Evolutionary conservation across 306 rosid species (phyloP), one percentile per base, ranked within the genome.

Genomic region (Luffa aegyptiaca): DNA sequence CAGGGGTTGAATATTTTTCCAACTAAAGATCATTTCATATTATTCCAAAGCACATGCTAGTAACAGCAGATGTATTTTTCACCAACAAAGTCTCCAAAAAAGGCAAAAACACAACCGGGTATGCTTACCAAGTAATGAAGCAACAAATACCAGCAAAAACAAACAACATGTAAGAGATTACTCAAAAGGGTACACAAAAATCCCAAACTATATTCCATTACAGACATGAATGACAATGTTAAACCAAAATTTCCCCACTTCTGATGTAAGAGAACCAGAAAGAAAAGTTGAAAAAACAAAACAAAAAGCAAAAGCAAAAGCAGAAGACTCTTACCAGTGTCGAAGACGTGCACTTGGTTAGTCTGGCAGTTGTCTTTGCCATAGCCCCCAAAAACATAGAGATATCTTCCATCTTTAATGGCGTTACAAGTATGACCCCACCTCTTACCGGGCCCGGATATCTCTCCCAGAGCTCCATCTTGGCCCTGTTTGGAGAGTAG

Each of bases 351-450:
- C 21, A 96, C 96, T 83, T 89, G 93, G 87, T 96, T 93, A 79
- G 98, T 96, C 86, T 91, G 99, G 84, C 96, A 96, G 93, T 91
- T 93, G 82, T 91, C 90, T 81, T 83, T 89, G 88, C 99, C 99
- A 62, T 96, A 96, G 48, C 99, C 99, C 9, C 97, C 99, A 53
- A 96, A 93, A 58, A 96, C 91, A 84, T 93, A 96, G 90, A 96
- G 82, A 82, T 90, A 81, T 66, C 89, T 89, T 1, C 99, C 99
- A 63, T 90, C 97, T 84, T 89, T 89, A 86, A 96, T 84, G 93
- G 99, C 92, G 93, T 90, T 93, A 84, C 96, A 93, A 81, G 96
- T 89, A 86, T 93, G 99, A 12, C 99, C 99, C 99, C 99, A 96
- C 92, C 99, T 85, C 85, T 88, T 96, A 36, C 99, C 99, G 81